A percentile compares a stretch with the other conserved stretches of the same genome.
phyloP scores from a whole-genome alignment of 768 basidiomycete species.

The Tricholoma hemisulphureum region DNA sequence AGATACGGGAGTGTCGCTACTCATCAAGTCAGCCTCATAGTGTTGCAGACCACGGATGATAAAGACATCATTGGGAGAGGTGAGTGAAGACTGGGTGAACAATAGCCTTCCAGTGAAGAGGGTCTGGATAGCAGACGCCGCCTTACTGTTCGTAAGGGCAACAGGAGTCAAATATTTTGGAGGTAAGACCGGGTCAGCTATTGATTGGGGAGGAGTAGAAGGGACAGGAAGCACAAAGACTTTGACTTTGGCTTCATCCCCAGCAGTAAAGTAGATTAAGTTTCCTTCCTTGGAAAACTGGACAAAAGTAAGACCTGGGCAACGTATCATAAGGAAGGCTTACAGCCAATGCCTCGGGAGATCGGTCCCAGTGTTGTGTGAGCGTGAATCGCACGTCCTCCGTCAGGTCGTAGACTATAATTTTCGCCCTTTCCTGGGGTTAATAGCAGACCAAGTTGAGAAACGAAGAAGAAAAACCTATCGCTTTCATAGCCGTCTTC shows the following conservation, averaged over 20 bases:
- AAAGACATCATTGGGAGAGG: constrained; percentile 78
- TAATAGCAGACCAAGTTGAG: neutral
- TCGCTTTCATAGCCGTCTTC: constrained; percentile 90
- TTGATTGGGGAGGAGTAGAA: constrained; percentile 53
- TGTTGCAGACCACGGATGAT: constrained; percentile 50
- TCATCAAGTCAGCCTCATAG: constrained; percentile 41
- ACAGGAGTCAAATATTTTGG: constrained; percentile 52
- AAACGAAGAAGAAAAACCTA: constrained; percentile 39
- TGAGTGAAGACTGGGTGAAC: constrained; percentile 72
- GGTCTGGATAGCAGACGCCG: constrained; percentile 60
- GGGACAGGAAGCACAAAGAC: constrained; percentile 70
- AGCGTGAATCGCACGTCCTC: constrained; percentile 68
- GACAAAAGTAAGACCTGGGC: constrained; percentile 7
- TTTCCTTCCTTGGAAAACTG: constrained; percentile 76
- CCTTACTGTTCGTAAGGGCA: constrained; percentile 55
- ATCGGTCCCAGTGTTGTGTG: constrained; percentile 85
- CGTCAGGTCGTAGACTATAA: constrained; percentile 75
- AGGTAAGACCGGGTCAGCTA: constrained; percentile 49
- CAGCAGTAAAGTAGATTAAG: constrained; percentile 70
- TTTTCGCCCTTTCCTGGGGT: constrained; percentile 51
- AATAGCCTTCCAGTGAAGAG: constrained; percentile 62
- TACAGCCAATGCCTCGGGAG: constrained; percentile 61
- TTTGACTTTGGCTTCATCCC: constrained; percentile 77
- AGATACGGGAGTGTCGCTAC: constrained; percentile 26
- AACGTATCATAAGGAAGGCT: constrained; percentile 18